Evolutionary conservation across 345 rosid genomes (phyloP).

Genomic region (Rubroshorea leprosula): DNA sequence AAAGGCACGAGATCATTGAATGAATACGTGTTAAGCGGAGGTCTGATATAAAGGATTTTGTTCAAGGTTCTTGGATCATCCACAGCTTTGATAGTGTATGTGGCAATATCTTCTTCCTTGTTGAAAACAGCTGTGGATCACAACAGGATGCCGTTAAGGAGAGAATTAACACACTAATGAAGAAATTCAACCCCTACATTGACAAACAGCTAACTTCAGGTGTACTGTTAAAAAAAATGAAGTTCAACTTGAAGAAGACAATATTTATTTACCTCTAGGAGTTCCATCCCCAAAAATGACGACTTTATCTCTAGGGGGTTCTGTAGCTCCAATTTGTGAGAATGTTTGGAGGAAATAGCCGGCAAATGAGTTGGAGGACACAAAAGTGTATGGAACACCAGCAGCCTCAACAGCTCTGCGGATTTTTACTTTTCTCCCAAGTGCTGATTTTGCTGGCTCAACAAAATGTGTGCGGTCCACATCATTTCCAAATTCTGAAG

Average conservation of each 20-base stretch:
- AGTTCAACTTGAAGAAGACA: no score
- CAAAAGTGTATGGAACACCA: constrained; percentile 48
- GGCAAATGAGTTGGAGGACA: constrained; percentile 40
- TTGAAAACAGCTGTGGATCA: no score
- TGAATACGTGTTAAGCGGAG: no score
- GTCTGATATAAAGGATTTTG: no score
- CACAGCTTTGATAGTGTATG: no score
- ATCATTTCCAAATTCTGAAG: constrained; percentile 68
- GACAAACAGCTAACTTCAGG: no score
- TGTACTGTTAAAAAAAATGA: no score
- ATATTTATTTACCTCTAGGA: constrained; percentile 60
- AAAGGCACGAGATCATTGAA: constrained; percentile 47
- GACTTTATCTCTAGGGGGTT: constrained; percentile 59
- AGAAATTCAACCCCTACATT: no score
- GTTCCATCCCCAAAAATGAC: constrained; percentile 55
- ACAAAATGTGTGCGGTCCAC: constrained; percentile 45
- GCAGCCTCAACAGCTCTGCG: constrained; percentile 45
- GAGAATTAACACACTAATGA: constrained; percentile 45
- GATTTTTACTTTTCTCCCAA: constrained; percentile 34
- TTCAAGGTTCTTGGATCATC: no score
- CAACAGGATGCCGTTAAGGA: constrained; percentile 38
- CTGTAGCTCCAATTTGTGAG: constrained; percentile 37
- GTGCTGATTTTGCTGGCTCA: constrained; percentile 43
- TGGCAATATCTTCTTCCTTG: no score
- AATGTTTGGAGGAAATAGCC: constrained; percentile 46